Evolutionary conservation across 2,329 filamentous ascomycete genomes (phyloP), one percentile per base, ranked within the genome.

Genomic region (Coniochaeta ligniaria): DNA sequence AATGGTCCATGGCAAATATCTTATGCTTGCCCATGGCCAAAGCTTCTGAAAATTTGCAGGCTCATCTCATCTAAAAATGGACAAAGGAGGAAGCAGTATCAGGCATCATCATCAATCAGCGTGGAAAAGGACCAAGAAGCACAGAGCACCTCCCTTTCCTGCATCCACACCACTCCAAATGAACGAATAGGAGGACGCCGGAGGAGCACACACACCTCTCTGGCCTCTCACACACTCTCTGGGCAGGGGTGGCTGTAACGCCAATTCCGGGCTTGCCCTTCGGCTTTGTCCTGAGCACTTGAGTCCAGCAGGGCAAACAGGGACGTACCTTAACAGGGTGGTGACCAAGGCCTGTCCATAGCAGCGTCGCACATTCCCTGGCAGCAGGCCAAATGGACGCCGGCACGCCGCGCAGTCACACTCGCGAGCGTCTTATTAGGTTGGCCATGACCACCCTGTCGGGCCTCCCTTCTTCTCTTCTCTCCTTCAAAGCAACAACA

Each of bases 401-500:
- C 43, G 43, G 43, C 20, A 47, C 43, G 22, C 43, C 35, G 41
- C 36, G 47, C 58, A 58, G 45, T 38, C 57, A 41, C 45, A 45
- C 26, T 9, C 24, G 57, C 43, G 26, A 14, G 24, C 35, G 50
- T 66, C 66, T 70, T 70, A 70, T 70, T 63, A 61, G 58, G 31
- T 62, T 5, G 11, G 63, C 66, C 69, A 62, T 58, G 38, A 57
- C 59, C 66, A 57, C 54, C n/a, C n/a, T 3, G n/a, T n/a, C 65
- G 67, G 72, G 72, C 72, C 73, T 71, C 73, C 68, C 67, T 70
- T 67, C 71, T 71, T 73, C 64, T 62, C 58, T 66, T 65, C 67
- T 72, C 68, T 71, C 67, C 56, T 67, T 71, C 72, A 76, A 78
- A 78, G 73, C 76, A 81, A 79, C 76, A 80, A 80, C 73, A 75